Base-by-base conservation (phyloP, 495 filamentous ascomycete genomes). In the Aspergillus coremiiformis region DNA sequence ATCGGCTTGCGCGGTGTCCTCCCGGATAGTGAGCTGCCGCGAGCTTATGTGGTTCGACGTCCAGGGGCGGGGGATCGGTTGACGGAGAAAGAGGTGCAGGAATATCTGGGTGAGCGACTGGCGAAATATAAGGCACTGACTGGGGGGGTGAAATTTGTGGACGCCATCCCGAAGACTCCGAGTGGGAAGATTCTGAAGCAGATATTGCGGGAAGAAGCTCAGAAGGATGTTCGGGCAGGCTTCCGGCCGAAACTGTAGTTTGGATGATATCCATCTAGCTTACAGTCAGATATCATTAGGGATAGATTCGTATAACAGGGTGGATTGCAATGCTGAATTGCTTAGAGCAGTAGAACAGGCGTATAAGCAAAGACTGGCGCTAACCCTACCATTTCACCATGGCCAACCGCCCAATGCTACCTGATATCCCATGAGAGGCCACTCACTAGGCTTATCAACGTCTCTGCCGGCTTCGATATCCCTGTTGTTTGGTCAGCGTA, bases 161-260 rank as follows among this genome's bases (percentile, higher is more conserved):
- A 89, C 45, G 73, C 78, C 39, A 77, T 95, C 17, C 86, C 90
- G 9, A 90, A 89, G 68, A 90, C 82, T 53, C 78, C 79, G 0
- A 84, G 82, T 67, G 90, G 90, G 2, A 95, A 95, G 77, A 87
- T 95, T 39, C 60, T 95, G 56, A 84, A 90, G 64, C 72, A 86
- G 39, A 55, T 90, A 5, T 58, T 84, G 54, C 68, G 74, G 47
- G 78, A 72, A 29, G 61, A 69, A 53, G 77, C 75, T 21, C 66
- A 70, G 53, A 65, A 59, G 53, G 62, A 76, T 58, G 49, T 65
- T 5, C 37, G 62, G 29, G 55, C 54, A 27, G 61, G 62, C 4
- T 27, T 45, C 20, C 62, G 57, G 41, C 48, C 64, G 9, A 63
- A 50, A 20, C 39, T 71, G 43, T 64, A 43, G 51, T 21, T 4